Percentiles rank a stretch among this genome's conserved stretches.
Conservation (phyloP, 805 yeast species). For the Ogataea dorogensis region DNA sequence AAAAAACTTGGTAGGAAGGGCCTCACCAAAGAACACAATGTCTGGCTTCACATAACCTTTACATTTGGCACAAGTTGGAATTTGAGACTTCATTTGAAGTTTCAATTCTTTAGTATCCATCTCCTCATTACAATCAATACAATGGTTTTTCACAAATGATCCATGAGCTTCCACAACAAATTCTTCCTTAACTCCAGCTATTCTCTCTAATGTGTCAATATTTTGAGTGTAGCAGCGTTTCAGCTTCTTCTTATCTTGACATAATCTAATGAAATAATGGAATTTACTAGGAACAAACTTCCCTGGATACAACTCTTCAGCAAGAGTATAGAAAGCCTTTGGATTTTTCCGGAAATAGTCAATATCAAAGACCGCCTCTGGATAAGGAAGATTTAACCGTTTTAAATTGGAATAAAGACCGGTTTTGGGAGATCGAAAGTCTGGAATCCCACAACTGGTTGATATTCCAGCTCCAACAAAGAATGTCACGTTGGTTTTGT, state of each 20-base stretch:
- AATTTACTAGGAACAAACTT: slow-evolving; percentile 79
- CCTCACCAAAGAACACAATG: slow-evolving; percentile 93
- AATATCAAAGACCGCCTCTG: slow-evolving; percentile 94
- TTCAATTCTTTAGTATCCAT: slow-evolving; percentile 50
- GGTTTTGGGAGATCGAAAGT: slow-evolving; percentile 87
- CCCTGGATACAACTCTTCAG: slow-evolving; percentile 86
- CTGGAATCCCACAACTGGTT: slow-evolving; percentile 93
- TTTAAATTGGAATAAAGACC: slow-evolving; percentile 82
- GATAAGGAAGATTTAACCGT: slow-evolving; percentile 75
- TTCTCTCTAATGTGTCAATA: slow-evolving; percentile 85
- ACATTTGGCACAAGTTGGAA: slow-evolving; percentile 63
- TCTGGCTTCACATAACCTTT: slow-evolving; percentile 85
- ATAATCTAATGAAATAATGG: slow-evolving; percentile 66
- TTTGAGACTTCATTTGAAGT: slow-evolving; percentile 33
- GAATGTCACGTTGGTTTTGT: slow-evolving; percentile 48
- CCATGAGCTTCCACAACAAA: slow-evolving; percentile 91
- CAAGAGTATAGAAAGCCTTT: slow-evolving; percentile 78
- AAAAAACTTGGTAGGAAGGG: slow-evolving; percentile 70
- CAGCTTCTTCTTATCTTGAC: slow-evolving; percentile 62
- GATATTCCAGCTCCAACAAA: slow-evolving; percentile 94
- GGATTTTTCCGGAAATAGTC: slow-evolving; percentile 76
- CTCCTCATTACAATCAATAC: slow-evolving; percentile 67
- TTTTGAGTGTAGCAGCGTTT: slow-evolving; percentile 86
- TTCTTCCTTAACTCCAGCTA: slow-evolving; percentile 70
- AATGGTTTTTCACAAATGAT: slow-evolving; percentile 80